Evolutionary conservation across 139 green algal species (phyloP).

Genomic region (Chlorella sp.): DNA sequence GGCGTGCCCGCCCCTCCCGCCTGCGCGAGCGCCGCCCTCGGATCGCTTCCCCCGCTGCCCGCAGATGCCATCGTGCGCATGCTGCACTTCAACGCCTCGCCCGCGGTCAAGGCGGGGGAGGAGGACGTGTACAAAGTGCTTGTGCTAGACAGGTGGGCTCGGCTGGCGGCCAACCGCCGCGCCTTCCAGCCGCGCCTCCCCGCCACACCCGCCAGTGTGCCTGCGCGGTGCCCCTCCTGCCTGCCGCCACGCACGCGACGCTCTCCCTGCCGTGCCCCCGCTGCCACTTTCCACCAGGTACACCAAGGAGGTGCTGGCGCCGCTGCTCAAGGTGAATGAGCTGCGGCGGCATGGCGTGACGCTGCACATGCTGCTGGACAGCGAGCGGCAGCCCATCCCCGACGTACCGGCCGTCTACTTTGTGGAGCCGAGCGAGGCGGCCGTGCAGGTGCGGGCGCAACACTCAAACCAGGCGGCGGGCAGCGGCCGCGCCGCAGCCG

Average conservation of each 20-base stretch:
- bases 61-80: conserved; percentile 67
- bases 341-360: conserved; percentile 93
- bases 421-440: conserved; percentile 69
- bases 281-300: conserved; percentile 1
- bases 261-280: background rate
- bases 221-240: too few species aligned
- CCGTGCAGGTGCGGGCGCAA: too few species aligned
- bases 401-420: conserved; percentile 98
- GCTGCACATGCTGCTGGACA: conserved; percentile 89
- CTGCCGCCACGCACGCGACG: too few species aligned
- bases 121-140: conserved; percentile 91
- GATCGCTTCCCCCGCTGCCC: background rate
- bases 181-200: too few species aligned
- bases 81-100: conserved; percentile 59
- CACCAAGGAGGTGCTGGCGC: conserved; percentile 93
- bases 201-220: too few species aligned
- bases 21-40: background rate
- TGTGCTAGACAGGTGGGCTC: conserved; percentile 77
- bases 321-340: conserved; percentile 89
- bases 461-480: too few species aligned
- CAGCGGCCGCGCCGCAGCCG: too few species aligned
- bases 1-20: background rate
- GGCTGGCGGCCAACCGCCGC: too few species aligned
- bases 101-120: background rate
- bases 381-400: conserved; percentile 88